These are phyloP conservation scores for Scutellaria galericulata DNA, from an alignment of 257 asterid species.

Conservation along the genomic window DNA sequence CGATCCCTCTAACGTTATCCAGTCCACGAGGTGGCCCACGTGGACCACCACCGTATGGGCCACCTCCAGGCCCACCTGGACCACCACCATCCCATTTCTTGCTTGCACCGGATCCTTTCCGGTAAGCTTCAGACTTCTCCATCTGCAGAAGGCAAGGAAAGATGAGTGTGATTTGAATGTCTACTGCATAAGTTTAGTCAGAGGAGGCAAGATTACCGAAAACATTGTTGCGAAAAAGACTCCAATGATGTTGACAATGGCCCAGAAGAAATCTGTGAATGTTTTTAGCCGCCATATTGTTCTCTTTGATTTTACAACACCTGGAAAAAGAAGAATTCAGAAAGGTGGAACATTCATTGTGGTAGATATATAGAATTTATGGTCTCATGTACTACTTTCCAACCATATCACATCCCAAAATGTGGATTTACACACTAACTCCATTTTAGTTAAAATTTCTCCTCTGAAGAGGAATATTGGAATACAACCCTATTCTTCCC, in stretches of 20 bases:
- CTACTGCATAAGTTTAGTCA: background rate
- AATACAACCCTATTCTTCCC: conserved; percentile 4
- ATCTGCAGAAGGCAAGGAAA: conserved; percentile 49
- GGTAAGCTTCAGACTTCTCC: conserved; percentile 89
- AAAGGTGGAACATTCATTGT: background rate
- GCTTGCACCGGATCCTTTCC: conserved; percentile 76
- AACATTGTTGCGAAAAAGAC: conserved; percentile 84
- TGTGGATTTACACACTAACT: background rate
- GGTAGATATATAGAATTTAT: background rate
- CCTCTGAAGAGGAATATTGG: background rate
- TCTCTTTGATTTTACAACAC: conserved; percentile 81
- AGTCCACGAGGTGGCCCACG: conserved; percentile 90
- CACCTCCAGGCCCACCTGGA: conserved; percentile 93
- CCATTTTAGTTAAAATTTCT: background rate
- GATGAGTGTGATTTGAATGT: conserved; percentile 17
- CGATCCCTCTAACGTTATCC: conserved; percentile 85
- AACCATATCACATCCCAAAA: background rate
- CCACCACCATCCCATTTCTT: conserved; percentile 99
- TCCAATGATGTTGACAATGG: conserved; percentile 67
- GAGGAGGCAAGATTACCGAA: conserved; percentile 62
- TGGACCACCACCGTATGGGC: conserved; percentile 92
- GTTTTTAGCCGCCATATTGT: conserved; percentile 87
- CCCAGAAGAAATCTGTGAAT: conserved; percentile 82
- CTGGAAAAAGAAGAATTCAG: conserved; percentile 46
- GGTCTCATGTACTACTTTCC: conserved; percentile 2